Evolutionary conservation across 768 basidiomycete species (phyloP).

Genomic region (Pisolithus sp.): DNA sequence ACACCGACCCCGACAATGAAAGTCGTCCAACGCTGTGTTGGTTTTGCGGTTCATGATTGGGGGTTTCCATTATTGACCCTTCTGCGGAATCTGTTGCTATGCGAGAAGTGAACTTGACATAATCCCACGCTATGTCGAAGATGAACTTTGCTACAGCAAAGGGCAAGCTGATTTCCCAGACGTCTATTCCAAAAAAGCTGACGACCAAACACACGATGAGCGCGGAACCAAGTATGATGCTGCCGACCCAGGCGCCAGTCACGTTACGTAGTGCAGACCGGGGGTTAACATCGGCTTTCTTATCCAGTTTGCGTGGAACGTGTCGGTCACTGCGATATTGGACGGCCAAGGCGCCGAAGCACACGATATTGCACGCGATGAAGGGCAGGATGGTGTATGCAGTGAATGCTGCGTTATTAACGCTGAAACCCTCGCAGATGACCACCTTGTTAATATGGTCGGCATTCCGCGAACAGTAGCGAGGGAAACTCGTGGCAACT

Average conservation of each 20-base stretch:
- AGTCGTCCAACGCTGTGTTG: not conserved
- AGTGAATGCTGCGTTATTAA: conserved; percentile 74
- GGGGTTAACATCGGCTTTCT: conserved; percentile 37
- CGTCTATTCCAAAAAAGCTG: conserved; percentile 69
- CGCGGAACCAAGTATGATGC: conserved; percentile 55
- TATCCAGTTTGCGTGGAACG: conserved; percentile 42
- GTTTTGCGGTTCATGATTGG: not conserved
- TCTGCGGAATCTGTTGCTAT: no score
- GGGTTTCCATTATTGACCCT: no score
- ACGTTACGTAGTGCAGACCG: conserved; percentile 67
- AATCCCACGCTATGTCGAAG: conserved; percentile 59
- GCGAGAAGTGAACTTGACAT: conserved; percentile 35
- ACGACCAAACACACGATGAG: conserved; percentile 71
- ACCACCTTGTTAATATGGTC: conserved; percentile 40
- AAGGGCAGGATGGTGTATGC: conserved; percentile 82
- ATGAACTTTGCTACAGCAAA: conserved; percentile 69
- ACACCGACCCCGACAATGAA: not conserved
- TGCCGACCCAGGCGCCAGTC: conserved; percentile 67
- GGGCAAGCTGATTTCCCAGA: conserved; percentile 81
- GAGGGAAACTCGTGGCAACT: conserved; percentile 1
- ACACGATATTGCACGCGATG: conserved; percentile 57
- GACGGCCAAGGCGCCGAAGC: conserved; percentile 49
- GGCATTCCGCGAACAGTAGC: not conserved
- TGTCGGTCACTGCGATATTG: conserved; percentile 55
- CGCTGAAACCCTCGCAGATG: conserved; percentile 76